Base-by-base conservation (phyloP, 768 basidiomycete species). In the Hebeloma cylindrosporum region DNA sequence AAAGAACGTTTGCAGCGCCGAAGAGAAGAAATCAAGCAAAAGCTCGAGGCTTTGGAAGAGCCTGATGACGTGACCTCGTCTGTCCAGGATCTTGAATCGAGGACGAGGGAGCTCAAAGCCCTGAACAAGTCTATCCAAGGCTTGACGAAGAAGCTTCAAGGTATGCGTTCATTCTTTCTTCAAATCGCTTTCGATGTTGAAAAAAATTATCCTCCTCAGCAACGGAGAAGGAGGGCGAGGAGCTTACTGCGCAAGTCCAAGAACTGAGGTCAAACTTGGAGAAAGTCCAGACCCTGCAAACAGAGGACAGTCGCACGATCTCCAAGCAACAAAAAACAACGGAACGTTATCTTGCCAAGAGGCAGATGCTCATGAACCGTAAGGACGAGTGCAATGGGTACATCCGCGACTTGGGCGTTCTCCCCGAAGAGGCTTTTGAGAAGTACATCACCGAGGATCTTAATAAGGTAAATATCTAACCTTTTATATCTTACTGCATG, bases 371-470 rank as follows among this genome's bases (percentile, higher is more conserved):
- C 10, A 55, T 78, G 16, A 76, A 77, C 28, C 81, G 93, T 34
- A 92, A 91, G 62, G 95, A 97, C 46, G 95, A 97, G 57, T 94
- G 92, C 60, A 95, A 89, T 61, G 80, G 93, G 56, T 93, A 88
- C 63, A 96, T 98, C 51, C 84, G 96, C 37, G 96, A 98, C 57
- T 78, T 99, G 9, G 96, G 96, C 26, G 93, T 97, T 0, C 67
- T 98, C 11, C 96, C 96, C 0, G 94, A 97, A 66, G 95, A 98
- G 64, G 96, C 96, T 0, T 98, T 94, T 56, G 85, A 91, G 61
- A 97, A 97, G 66, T 95, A 97, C 60, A 87, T 85, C 7, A 82
- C 77, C 36, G 88, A 90, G 53, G 85, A 88, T 59, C 76, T 89
- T n/a, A 93, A 97, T 56, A 77, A 83, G 65, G 94, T 94, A 40